phyloP scores from a whole-genome alignment of 768 basidiomycete genomes.

The Rhizopogon vinicolor region DNA sequence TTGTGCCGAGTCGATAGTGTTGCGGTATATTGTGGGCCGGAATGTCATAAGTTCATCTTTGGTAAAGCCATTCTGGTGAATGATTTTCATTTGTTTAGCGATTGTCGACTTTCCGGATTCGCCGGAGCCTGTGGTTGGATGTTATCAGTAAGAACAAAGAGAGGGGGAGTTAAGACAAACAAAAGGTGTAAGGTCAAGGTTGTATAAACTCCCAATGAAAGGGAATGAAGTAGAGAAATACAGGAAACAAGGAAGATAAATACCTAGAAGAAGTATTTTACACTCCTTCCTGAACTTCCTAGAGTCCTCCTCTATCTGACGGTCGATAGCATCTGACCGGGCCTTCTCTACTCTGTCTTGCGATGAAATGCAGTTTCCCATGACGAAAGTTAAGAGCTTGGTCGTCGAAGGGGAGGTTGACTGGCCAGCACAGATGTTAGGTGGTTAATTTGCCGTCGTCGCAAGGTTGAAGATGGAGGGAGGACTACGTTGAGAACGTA shows the following conservation, averaged over 20 bases:
- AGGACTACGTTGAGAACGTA: conserved; percentile 21
- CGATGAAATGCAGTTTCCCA: conserved; percentile 69
- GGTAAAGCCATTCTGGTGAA: conserved; percentile 89
- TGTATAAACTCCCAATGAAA: neutral
- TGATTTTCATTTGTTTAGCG: conserved; percentile 99
- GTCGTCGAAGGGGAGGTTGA: neutral
- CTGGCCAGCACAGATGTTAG: neutral
- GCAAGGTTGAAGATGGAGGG: neutral
- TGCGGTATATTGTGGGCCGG: conserved; percentile 76
- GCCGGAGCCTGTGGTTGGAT: conserved; percentile 66
- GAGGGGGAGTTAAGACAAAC: neutral
- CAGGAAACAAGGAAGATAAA: conserved; percentile 21
- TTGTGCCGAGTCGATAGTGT: conserved; percentile 87
- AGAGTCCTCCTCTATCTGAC: conserved; percentile 80
- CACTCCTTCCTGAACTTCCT: conserved; percentile 82
- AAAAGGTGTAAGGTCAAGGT: neutral
- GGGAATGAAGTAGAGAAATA: conserved; percentile 7
- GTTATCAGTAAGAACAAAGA: neutral
- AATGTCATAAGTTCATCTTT: conserved; percentile 71
- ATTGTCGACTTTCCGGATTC: conserved; percentile 95
- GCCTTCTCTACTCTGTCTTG: conserved; percentile 54
- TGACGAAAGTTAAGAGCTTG: conserved; percentile 18
- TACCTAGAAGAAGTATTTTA: conserved; percentile 90
- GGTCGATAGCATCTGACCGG: conserved; percentile 74
- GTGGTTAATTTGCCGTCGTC: neutral